phyloP scores from a whole-genome alignment of 75 land plant species.

The Sequoiadendron giganteum region DNA sequence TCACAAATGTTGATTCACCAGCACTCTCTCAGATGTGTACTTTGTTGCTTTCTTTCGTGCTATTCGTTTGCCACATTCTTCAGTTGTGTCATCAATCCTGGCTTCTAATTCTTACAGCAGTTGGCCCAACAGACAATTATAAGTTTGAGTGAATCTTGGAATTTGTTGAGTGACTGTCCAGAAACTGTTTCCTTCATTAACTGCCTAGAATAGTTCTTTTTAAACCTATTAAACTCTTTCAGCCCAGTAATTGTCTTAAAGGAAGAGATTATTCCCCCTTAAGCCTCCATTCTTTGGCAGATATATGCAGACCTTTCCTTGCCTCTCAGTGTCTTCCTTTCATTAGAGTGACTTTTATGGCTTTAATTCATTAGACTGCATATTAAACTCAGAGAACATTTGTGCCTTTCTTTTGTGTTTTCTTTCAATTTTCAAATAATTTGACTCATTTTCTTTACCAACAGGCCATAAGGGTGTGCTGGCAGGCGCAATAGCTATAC shows the following conservation, averaged over 20 bases:
- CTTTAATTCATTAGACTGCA: background rate
- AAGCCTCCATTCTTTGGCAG: no score
- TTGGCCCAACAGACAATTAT: background rate
- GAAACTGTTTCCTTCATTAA: background rate
- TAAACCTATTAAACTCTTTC: no score
- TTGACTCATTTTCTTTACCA: background rate
- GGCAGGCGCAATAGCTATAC: background rate
- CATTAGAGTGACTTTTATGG: background rate
- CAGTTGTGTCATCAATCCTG: background rate
- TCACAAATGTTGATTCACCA: background rate
- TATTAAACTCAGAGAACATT: background rate
- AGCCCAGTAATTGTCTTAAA: no score
- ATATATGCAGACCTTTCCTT: no score
- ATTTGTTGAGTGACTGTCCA: background rate
- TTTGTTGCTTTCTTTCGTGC: background rate
- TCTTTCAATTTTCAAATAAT: background rate
- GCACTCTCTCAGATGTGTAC: background rate
- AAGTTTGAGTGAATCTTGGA: background rate
- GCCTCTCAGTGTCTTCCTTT: no score
- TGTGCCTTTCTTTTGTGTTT: no score
- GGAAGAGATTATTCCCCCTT: no score
- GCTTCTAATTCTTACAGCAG: background rate
- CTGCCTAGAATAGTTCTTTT: no score
- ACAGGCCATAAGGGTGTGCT: no score
- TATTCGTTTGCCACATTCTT: background rate